Evolutionary conservation across 2,329 filamentous ascomycete genomes (phyloP), one percentile per base, ranked within the genome.

Genomic region (Cryoendolithus antarcticus): DNA sequence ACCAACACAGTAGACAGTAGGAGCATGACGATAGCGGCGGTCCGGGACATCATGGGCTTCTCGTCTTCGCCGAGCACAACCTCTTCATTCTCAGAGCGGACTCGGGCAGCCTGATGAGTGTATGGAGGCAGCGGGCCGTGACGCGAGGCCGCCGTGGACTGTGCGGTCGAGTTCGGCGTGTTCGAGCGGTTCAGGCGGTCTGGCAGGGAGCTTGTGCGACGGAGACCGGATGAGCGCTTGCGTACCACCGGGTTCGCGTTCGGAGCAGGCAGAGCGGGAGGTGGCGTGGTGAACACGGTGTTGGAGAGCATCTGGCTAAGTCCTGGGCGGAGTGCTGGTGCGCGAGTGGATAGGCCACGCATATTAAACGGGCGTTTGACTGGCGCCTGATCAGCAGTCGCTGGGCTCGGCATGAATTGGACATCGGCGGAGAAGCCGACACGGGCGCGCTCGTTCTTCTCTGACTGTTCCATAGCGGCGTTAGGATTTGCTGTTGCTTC

Each of bases 201-300:
- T 0, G 82, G 82, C 2, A 86, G 69, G 1, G 82, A 86, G 55
- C 75, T 84, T 12, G 82, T 83, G 39, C 82, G 72, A 40, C 80
- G 77, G 38, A 85, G 75, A 19, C 15, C 15, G 32, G 38, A 40
- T 4, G 48, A 46, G 24, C 50, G 52, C 9, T 41, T 28, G 30
- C 43, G 45, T 19, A 33, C 34, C 28, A 34, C 38, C 5, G 39
- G 39, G 3, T 32, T 34, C 7, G 39, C 35, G 9, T 12, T 37
- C 34, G 35, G 34, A 12, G 19, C 9, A 21, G 38, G 2, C 27
- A 35, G 37, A 10, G 54, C 51, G 0, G 59, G 56, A 30, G 61
- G 54, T 9, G 59, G 60, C n/a, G 59, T 65, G 36, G 56, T 59
- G 48, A 88, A 86, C 41, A 86, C 80, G 9, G 77, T 76, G 36